phyloP scores from a whole-genome alignment of 140 eudicot genomes.

The Anethum foeniculum region DNA sequence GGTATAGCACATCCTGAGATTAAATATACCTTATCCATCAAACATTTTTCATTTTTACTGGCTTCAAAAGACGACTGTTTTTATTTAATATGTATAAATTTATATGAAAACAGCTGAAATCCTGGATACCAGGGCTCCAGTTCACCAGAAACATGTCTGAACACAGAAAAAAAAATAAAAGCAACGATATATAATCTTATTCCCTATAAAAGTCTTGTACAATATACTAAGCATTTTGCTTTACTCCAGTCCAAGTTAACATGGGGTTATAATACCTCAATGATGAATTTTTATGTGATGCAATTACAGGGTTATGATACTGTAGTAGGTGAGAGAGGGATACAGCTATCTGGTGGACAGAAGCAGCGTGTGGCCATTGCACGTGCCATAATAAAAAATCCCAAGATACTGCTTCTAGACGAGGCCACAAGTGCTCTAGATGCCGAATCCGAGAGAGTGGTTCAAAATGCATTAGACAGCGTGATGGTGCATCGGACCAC shows the following conservation, averaged over 20 bases:
- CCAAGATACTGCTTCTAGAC: conserved; percentile 13
- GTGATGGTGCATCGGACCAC: conserved; percentile 14
- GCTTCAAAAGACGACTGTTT: not conserved
- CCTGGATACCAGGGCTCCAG: not conserved
- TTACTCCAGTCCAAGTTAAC: not conserved
- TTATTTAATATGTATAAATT: not conserved
- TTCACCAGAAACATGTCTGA: not conserved
- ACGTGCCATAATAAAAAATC: conserved; percentile 11
- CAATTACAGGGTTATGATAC: conserved; percentile 19
- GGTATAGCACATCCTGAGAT: not conserved
- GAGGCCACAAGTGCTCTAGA: conserved; percentile 23
- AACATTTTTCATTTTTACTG: not conserved
- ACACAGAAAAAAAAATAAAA: not conserved
- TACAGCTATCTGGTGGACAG: conserved; percentile 19
- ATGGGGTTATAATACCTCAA: not conserved
- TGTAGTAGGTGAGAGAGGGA: conserved; percentile 19
- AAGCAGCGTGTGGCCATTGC: conserved; percentile 20
- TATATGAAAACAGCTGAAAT: too few species aligned
- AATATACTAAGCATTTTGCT: not conserved
- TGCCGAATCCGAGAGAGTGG: conserved; percentile 20
- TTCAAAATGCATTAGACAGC: conserved; percentile 13
- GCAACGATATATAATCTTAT: not conserved
- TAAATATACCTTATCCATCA: too few species aligned
- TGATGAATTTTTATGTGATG: not conserved
- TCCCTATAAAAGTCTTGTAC: not conserved